phyloP scores from a whole-genome alignment of 192 early-diverging fungal genomes.

The Dissophora ornata region DNA sequence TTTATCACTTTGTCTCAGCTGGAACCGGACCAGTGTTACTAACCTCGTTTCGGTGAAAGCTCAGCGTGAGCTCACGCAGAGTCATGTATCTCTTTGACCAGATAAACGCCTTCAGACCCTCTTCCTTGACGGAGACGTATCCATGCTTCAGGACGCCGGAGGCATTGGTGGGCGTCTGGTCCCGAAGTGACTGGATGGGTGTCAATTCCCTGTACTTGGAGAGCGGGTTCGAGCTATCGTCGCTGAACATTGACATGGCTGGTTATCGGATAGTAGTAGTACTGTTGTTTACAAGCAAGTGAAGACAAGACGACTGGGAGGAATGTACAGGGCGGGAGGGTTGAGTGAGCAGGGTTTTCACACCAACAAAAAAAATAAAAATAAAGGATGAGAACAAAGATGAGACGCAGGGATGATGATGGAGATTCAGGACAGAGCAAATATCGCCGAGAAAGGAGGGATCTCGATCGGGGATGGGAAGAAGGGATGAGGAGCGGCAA shows the following conservation, averaged over 20 bases:
- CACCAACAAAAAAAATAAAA: neutral
- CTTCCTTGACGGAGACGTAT: conserved; percentile 91
- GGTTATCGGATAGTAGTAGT: neutral
- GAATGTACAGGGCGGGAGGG: neutral
- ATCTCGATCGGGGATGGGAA: neutral
- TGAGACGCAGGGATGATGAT: neutral
- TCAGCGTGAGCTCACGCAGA: conserved; percentile 88
- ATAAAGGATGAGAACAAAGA: conserved; percentile 1
- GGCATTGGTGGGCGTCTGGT: conserved; percentile 26
- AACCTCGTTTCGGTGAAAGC: conserved; percentile 96
- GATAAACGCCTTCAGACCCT: conserved; percentile 89
- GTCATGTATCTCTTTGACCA: conserved; percentile 96
- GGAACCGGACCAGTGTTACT: neutral
- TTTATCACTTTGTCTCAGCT: too few relatives aligned
- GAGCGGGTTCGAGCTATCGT: conserved; percentile 43
- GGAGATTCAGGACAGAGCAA: neutral
- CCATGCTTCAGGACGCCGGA: conserved; percentile 78
- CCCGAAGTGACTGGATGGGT: conserved; percentile 36
- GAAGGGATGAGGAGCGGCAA: neutral
- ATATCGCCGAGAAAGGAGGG: too few relatives aligned
- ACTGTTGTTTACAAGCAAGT: neutral
- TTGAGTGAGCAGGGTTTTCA: neutral
- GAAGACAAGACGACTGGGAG: neutral
- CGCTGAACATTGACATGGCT: conserved; percentile 26
- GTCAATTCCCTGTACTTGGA: conserved; percentile 47